These are phyloP conservation scores for Toxicodendron radicans DNA, from an alignment of 345 rosid genomes.

Conservation along the genomic window DNA sequence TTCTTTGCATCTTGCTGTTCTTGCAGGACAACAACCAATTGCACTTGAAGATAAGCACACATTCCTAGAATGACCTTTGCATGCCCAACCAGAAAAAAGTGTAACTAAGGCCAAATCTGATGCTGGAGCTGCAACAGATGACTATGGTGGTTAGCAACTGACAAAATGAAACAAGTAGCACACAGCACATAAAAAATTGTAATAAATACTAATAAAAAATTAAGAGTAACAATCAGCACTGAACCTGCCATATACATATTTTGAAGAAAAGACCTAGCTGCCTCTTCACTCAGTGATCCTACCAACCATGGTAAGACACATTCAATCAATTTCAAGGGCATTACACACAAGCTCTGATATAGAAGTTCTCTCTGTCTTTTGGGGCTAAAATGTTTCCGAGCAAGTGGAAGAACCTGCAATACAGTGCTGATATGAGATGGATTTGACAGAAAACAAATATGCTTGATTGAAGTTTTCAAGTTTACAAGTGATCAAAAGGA, in stretches of 20 bases:
- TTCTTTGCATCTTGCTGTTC: constrained; percentile 24
- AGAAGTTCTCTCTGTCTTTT: constrained; percentile 63
- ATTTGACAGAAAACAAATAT: background rate
- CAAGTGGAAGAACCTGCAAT: constrained; percentile 60
- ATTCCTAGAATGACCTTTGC: constrained; percentile 47
- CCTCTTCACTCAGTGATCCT: constrained; percentile 47
- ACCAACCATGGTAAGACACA: constrained; percentile 64
- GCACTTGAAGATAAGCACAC: constrained; percentile 45
- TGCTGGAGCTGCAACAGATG: constrained; percentile 48
- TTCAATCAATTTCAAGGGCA: constrained; percentile 62
- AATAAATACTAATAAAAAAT: constrained; percentile 7
- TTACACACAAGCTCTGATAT: constrained; percentile 58
- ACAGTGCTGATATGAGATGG: constrained; percentile 13
- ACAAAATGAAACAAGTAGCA: constrained; percentile 7
- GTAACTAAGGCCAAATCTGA: constrained; percentile 60
- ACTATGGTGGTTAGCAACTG: constrained; percentile 22
- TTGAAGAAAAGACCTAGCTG: constrained; percentile 51
- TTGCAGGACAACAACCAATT: constrained; percentile 44
- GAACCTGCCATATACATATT: constrained; percentile 60
- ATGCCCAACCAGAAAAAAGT: constrained; percentile 62
- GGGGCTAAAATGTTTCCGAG: constrained; percentile 52
- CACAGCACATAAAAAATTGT: background rate
- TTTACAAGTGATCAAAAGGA: background rate
- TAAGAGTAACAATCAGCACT: background rate
- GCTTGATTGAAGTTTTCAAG: constrained; percentile 12